A percentile compares a stretch with the other conserved stretches of the same genome.
Evolutionary conservation across 2,329 filamentous ascomycete genomes (phyloP).

Genomic region (Pseudocercospora macadamiae): DNA sequence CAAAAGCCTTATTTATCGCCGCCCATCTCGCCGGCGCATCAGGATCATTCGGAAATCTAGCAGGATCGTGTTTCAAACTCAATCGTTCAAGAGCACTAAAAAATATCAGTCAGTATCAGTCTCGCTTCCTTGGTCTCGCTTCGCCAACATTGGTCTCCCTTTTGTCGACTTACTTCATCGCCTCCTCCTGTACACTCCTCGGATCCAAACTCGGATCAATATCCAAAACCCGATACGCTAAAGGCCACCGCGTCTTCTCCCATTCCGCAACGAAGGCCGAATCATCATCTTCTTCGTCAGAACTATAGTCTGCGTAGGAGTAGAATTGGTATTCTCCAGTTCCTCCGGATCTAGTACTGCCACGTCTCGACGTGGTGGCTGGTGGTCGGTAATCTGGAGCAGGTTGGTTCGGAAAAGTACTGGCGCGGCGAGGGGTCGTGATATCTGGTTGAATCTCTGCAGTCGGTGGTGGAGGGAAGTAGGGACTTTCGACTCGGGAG

Average conservation of each 20-base stretch:
- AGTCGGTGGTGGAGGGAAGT: neutral
- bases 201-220: conserved; percentile 27
- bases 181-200: conserved; percentile 15
- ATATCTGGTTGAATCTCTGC: neutral
- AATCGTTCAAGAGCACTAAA: conserved; percentile 22
- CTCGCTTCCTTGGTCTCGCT: neutral
- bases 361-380: neutral
- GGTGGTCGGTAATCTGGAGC: neutral
- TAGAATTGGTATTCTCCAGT: conserved; percentile 18
- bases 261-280: conserved; percentile 8
- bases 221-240: conserved; percentile 33
- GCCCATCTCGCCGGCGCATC: conserved; percentile 31
- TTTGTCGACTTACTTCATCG: conserved; percentile 21
- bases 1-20: conserved; percentile 29
- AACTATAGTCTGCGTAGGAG: conserved; percentile 17
- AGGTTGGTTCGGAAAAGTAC: no score
- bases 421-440: no score
- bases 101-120: neutral
- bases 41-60: conserved; percentile 27
- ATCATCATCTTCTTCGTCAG: conserved; percentile 17
- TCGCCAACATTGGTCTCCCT: no score
- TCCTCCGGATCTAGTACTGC: conserved; percentile 5
- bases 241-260: conserved; percentile 24
- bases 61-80: conserved; percentile 27
- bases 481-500: neutral